Conservation (phyloP, 2,329 filamentous ascomycete genomes). For the Amesomyces nigricolor region DNA sequence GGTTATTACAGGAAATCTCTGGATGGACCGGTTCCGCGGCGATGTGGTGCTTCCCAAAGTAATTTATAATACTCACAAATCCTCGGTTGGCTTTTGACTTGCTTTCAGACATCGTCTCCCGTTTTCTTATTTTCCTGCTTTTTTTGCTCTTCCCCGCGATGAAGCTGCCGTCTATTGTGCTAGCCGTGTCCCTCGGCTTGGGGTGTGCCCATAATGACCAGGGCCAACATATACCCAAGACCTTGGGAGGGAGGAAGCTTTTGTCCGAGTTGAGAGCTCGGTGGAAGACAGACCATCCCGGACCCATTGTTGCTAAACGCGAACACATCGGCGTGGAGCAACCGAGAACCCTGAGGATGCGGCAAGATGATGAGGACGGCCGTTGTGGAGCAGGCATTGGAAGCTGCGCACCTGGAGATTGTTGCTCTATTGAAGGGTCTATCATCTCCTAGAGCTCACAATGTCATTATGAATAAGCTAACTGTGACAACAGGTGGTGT, state of each 20-base stretch:
- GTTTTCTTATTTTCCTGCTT: background rate
- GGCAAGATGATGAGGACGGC: constrained; percentile 25
- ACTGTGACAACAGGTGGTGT: constrained; percentile 42
- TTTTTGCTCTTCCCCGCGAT: constrained; percentile 16
- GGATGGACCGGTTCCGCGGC: constrained; percentile 13
- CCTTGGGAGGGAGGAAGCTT: constrained; percentile 28
- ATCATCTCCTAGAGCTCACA: background rate
- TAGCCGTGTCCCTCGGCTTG: constrained; percentile 26
- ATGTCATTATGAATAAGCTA: constrained; percentile 2
- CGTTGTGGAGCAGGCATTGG: constrained; percentile 29
- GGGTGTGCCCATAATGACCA: constrained; percentile 27
- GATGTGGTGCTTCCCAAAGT: constrained; percentile 21
- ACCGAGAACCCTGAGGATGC: constrained; percentile 10
- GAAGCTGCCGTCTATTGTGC: constrained; percentile 26
- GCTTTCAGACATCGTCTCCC: constrained; percentile 11
- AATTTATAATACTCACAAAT: constrained; percentile 20
- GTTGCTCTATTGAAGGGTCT: constrained; percentile 33
- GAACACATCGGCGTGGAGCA: constrained; percentile 4
- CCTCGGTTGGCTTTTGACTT: background rate
- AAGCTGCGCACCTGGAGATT: constrained; percentile 31
- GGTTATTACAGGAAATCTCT: constrained; percentile 17
- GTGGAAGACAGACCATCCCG: background rate
- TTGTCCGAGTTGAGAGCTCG: constrained; percentile 23
- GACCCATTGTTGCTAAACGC: background rate
- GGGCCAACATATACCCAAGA: constrained; percentile 26